Evolutionary conservation across 306 rosid species (phyloP).

Genomic region (Cucurbita pepo): DNA sequence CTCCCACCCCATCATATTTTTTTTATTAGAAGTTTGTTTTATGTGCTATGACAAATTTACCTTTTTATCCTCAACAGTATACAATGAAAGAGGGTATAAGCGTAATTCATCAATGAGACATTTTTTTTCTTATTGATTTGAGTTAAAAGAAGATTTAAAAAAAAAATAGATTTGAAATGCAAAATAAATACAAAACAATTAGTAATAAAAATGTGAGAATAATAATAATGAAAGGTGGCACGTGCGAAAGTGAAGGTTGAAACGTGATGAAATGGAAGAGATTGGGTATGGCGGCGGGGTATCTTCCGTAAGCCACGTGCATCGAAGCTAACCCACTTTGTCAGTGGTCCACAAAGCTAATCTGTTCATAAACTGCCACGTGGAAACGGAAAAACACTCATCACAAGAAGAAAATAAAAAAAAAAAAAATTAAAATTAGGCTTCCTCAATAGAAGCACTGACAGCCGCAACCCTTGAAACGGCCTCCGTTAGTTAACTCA

Average conservation of each 20-base stretch:
- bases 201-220: background rate
- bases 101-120: background rate
- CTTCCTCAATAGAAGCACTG: conserved; percentile 29
- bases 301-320: conserved; percentile 62
- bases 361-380: conserved; percentile 35
- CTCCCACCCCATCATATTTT: background rate
- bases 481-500: background rate
- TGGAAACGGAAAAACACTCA: background rate
- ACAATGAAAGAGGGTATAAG: no score
- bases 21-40: background rate
- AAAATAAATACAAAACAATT: no score
- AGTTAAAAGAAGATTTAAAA: no score
- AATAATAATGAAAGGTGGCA: background rate
- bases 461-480: conserved; percentile 58
- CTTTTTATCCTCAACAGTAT: background rate
- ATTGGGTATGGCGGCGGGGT: conserved; percentile 84
- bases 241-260: conserved; percentile 24
- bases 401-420: background rate
- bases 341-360: conserved; percentile 32
- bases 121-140: background rate
- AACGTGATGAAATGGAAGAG: conserved; percentile 51
- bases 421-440: background rate
- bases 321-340: conserved; percentile 20
- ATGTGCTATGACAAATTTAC: background rate
- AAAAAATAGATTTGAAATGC: no score